Evolutionary conservation across 2,329 filamentous ascomycete genomes (phyloP), one percentile per base, ranked within the genome.

Genomic region (Gnomoniopsis smithogilvyi): DNA sequence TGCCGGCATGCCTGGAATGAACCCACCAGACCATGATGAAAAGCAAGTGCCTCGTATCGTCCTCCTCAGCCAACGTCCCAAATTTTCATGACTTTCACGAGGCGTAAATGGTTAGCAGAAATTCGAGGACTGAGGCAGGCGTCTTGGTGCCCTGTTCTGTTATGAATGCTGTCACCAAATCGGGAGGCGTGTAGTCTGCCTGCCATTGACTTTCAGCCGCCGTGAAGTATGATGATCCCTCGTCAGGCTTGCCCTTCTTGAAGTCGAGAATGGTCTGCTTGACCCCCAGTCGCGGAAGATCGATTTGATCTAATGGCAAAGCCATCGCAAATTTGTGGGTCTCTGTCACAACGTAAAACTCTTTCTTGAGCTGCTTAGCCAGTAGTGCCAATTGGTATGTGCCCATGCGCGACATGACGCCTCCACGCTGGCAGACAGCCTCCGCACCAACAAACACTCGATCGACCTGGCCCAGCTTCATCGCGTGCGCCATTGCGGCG

Each of bases 281-380:
- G 64, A 96, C 86, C 0, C 90, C 90, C 47, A 72, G 67, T 48
- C 69, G 67, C 22, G 64, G 58, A 60, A 96, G 77, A 69, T 95
- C 90, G 60, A 88, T 85, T 74, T 96, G 92, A 63, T 88, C 86
- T 22, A 95, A 77, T 1, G 94, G 91, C 67, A 93, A 95, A 57
- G 95, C 82, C 67, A 92, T 84, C 49, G 96, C 92, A 70, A 99
- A 97, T 76, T 99, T 99, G 79, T 99, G 95, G 67, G 91, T 96
- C 78, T 99, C 95, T 1, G 90, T 90, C 6, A 95, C 92, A 19
- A 96, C 92, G 69, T 96, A 96, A 66, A 98, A 91, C 43, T 87
- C 85, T 48, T 79, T 79, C 30, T 74, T 72, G 62, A 83, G 82
- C 15, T 83, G 83, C 67, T 88, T 87, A 6, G 93, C 92, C 54